phyloP scores from a whole-genome alignment of 352 stramenopile genomes.

The Phytopythium delawarense region DNA sequence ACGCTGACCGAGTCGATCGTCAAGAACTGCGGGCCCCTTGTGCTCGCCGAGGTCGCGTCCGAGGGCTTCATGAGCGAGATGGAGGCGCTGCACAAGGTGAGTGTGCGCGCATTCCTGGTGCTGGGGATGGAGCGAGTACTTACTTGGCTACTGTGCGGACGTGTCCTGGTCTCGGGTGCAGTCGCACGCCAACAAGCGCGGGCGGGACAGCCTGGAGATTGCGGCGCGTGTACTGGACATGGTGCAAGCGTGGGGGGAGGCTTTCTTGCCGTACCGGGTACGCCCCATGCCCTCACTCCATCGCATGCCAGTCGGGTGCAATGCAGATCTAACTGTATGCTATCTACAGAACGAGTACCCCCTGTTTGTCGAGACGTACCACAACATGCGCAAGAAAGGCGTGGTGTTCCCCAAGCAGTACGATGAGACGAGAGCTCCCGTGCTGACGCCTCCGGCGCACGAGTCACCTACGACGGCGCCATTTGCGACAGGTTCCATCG shows the following conservation, averaged over 20 bases:
- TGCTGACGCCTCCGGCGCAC: slow-evolving; percentile 34
- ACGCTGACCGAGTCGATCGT: slow-evolving; percentile 69
- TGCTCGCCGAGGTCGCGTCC: slow-evolving; percentile 63
- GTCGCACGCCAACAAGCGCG: slow-evolving; percentile 59
- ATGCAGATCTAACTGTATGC: not conserved
- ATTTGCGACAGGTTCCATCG: slow-evolving; percentile 4
- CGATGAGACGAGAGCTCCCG: slow-evolving; percentile 59
- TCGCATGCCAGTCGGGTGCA: not conserved
- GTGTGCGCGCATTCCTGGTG: slow-evolving; percentile 12
- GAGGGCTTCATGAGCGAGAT: slow-evolving; percentile 74
- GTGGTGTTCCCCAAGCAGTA: slow-evolving; percentile 76
- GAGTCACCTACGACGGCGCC: slow-evolving; percentile 9
- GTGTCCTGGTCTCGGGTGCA: slow-evolving; percentile 10
- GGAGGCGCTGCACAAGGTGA: slow-evolving; percentile 56
- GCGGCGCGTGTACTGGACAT: slow-evolving; percentile 62
- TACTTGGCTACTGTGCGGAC: not conserved
- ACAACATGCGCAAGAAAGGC: slow-evolving; percentile 79
- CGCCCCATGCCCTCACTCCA: not conserved
- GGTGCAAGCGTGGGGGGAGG: slow-evolving; percentile 75
- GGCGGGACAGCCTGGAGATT: slow-evolving; percentile 74
- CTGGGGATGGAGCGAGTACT: no score
- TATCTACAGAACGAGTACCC: slow-evolving; percentile 54
- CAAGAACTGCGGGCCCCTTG: slow-evolving; percentile 70
- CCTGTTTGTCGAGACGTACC: slow-evolving; percentile 80
- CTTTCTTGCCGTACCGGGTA: slow-evolving; percentile 65